Evolutionary conservation across 768 basidiomycete species (phyloP), one percentile per base, ranked within the genome.

Genomic region (Leccinum incarnatum): DNA sequence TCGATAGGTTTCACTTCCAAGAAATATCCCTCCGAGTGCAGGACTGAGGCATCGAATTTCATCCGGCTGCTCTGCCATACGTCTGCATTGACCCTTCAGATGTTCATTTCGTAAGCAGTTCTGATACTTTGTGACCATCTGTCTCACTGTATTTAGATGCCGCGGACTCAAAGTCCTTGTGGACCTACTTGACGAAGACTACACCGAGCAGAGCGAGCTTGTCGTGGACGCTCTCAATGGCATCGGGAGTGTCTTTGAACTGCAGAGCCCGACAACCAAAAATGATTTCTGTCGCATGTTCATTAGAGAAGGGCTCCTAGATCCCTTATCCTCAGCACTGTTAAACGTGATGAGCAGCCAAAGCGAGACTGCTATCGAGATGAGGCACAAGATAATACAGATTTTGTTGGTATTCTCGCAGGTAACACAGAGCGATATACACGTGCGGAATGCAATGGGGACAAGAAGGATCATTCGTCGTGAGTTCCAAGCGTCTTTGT

Each of bases 211-310:
- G 73, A 86, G 87, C 12, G 91, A 93, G 54, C 85, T 99, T 10
- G 88, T 99, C 47, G 87, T 92, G 25, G 92, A 95, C 58, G 95
- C 97, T 6, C 81, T 99, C 14, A 93, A 96, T 60, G 96, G 96
- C 9, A 94, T 99, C 52, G 88, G 89, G 50, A 93, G 87, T 62
- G 97, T 98, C 15, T 98, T 99, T 68, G 95, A 98, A 62, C 82
- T 98, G 12, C 90, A 98, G 72, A 94, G 92, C 50, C 92, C 97
- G 8, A 97, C 95, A 4, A 95, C 95, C 11, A 93, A 97, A 73
- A 98, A 97, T 69, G 97, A 98, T 74, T 98, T 98, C 70, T 98
- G 95, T 69, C 85, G 97, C 10, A 95, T 98, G 90, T 96, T 98
- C 77, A 93, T 97, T 45, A 83, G 94, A 5, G 97, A 98, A 75